These are phyloP conservation scores for Evernia prunastri DNA, from an alignment of 495 filamentous ascomycete species.

Conservation along the genomic window DNA sequence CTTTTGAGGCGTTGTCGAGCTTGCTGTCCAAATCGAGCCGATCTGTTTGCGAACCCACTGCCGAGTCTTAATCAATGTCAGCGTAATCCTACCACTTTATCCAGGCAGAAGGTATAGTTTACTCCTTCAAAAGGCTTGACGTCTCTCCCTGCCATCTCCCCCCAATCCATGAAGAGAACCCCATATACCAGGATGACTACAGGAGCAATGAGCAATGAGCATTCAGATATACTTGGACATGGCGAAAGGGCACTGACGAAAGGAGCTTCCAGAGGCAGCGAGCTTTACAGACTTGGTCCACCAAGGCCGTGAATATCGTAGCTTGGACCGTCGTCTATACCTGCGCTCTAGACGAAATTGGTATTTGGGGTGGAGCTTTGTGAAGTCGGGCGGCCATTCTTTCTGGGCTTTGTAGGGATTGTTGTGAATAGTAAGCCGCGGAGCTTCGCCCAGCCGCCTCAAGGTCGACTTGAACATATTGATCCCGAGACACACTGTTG, in stretches of 20 bases:
- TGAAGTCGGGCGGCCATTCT: conserved; percentile 89
- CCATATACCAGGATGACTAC: conserved; percentile 65
- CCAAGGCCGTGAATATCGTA: conserved; percentile 67
- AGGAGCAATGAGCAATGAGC: conserved; percentile 10
- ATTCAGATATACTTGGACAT: not conserved
- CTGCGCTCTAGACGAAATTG: conserved; percentile 74
- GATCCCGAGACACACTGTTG: not conserved
- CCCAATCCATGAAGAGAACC: conserved; percentile 74
- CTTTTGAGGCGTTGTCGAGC: not conserved
- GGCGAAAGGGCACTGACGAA: conserved; percentile 45
- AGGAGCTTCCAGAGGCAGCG: conserved; percentile 58
- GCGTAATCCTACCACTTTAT: not conserved
- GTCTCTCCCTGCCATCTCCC: conserved; percentile 33
- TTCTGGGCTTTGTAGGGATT: conserved; percentile 74
- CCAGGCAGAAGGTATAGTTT: not conserved
- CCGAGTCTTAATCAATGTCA: conserved; percentile 15
- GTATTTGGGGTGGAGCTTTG: conserved; percentile 68
- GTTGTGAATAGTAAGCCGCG: conserved; percentile 16
- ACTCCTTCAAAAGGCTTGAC: conserved; percentile 53
- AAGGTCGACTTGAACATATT: conserved; percentile 9
- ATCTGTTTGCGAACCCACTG: conserved; percentile 17
- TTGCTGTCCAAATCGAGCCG: conserved; percentile 22
- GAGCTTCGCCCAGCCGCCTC: conserved; percentile 9
- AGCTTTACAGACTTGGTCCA: conserved; percentile 69
- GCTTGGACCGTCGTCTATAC: conserved; percentile 43